Percentiles rank a stretch among this genome's conserved stretches.
These are phyloP conservation scores for Tuber magnatum DNA, from an alignment of 495 filamentous ascomycete genomes.

Conservation along the genomic window DNA sequence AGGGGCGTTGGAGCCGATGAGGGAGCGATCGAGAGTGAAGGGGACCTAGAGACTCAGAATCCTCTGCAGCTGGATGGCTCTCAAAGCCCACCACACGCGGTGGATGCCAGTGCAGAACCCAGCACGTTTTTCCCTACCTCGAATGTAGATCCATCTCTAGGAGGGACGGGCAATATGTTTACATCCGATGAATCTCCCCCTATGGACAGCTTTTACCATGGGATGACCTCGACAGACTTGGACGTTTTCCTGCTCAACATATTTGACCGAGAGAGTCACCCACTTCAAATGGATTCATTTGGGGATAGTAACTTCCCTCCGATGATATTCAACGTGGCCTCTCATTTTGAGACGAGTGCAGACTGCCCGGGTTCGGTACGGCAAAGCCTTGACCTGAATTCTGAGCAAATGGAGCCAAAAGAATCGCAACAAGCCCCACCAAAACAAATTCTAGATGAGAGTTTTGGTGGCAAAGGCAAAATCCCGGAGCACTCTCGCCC, in stretches of 20 bases:
- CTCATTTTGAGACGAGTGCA: background rate
- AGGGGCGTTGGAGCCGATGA: background rate
- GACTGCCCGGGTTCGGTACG: background rate
- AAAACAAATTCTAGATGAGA: background rate
- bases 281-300: slow-evolving; percentile 2
- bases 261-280: slow-evolving; percentile 4
- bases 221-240: background rate
- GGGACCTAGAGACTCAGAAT: background rate
- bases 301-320: background rate
- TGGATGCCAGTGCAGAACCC: background rate
- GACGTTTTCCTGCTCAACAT: slow-evolving; percentile 4
- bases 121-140: background rate
- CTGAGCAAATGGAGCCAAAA: background rate
- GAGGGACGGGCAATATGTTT: background rate
- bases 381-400: background rate
- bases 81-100: background rate
- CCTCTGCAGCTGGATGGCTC: background rate
- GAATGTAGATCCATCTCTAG: background rate
- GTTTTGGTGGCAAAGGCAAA: background rate
- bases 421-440: background rate
- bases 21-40: background rate
- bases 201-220: background rate
- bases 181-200: background rate
- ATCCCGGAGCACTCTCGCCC: background rate
- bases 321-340: background rate